Base-by-base conservation (phyloP, 305 asterid species). In the Plantago rigida region DNA sequence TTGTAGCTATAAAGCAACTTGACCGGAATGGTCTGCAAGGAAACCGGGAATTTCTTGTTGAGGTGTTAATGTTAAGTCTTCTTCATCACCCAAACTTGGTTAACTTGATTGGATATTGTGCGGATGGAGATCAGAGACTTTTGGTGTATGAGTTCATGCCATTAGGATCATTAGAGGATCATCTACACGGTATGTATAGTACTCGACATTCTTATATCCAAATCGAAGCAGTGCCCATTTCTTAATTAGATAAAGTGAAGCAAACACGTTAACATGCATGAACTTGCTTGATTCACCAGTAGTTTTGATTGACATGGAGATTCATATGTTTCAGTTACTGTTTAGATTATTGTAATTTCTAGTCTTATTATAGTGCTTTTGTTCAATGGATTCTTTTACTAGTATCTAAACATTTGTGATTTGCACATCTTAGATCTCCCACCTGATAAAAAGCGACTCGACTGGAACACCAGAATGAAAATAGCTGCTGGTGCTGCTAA, bases 61-160 rank as follows among this genome's bases (percentile, higher is more conserved):
- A 87, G 76, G 96, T 87, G 22, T 69, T 87, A 73, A 87, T 87
- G 91, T 60, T 87, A 61, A 83, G 94, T 71, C 73, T 80, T 51
- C 94, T 87, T 77, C 94, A 87, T 74, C 94, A 87, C 74, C 76
- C 91, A 9, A 83, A 87, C 72, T 71, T 87, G 69, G 96, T 87
- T 41, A 87, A 84, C 74, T 75, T 87, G 77, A 85, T 80, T 28
- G 96, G 96, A 61, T 85, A 87, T 45, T 87, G 96, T 77, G 94
- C 94, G 59, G 96, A 87, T 74, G 96, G 96, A 71, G 96, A 87
- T 78, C 94, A 87, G 55, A 81, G 94, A 66, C 91, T 87, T 72
- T 77, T 87, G 77, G 96, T 84, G 63, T 85, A 87, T 1, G 94
- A 87, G 67, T 87, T 60, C 79, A 82, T 87, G 95, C 80, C 95